phyloP scores from a whole-genome alignment of 352 stramenopile genomes.

The Phytophthora europaea region DNA sequence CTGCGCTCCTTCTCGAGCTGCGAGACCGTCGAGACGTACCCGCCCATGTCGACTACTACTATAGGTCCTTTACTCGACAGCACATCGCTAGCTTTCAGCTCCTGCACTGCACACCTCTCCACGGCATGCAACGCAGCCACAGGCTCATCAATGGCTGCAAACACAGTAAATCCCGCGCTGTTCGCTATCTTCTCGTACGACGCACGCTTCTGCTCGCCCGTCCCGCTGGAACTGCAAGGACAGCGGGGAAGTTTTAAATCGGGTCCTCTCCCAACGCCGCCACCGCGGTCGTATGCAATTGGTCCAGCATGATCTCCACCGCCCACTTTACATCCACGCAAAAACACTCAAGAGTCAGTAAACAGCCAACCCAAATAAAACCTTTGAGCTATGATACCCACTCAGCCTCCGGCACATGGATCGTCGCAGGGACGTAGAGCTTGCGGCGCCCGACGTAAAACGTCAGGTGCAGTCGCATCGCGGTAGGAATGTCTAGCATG shows the following conservation, averaged over 20 bases:
- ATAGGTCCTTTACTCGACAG: constrained; percentile 42
- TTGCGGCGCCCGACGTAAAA: too few species aligned
- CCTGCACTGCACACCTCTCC: constrained; percentile 48
- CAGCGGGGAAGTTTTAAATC: constrained; percentile 53
- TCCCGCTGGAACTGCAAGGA: constrained; percentile 63
- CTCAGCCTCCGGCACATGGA: too few species aligned
- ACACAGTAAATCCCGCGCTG: constrained; percentile 66
- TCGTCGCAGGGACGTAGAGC: too few species aligned
- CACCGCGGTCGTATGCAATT: constrained; percentile 55
- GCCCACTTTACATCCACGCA: constrained; percentile 49
- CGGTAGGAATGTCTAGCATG: too few species aligned
- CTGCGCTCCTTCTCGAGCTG: constrained; percentile 50
- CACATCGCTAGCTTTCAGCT: constrained; percentile 33
- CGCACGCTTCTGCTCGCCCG: constrained; percentile 41
- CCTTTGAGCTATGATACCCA: constrained; percentile 12
- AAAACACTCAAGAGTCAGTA: constrained; percentile 8
- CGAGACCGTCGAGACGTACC: constrained; percentile 63
- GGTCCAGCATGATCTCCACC: constrained; percentile 67
- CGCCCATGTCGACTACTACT: constrained; percentile 80
- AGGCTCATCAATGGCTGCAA: constrained; percentile 67
- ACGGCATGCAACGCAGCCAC: constrained; percentile 71
- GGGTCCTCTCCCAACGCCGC: constrained; percentile 55
- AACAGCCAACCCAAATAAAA: neutral
- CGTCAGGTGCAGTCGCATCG: too few species aligned
- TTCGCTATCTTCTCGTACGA: constrained; percentile 60